A percentile compares a stretch with the other conserved stretches of the same genome.
phyloP scores from a whole-genome alignment of 768 basidiomycete genomes.

The Tricholoma saponaceum region DNA sequence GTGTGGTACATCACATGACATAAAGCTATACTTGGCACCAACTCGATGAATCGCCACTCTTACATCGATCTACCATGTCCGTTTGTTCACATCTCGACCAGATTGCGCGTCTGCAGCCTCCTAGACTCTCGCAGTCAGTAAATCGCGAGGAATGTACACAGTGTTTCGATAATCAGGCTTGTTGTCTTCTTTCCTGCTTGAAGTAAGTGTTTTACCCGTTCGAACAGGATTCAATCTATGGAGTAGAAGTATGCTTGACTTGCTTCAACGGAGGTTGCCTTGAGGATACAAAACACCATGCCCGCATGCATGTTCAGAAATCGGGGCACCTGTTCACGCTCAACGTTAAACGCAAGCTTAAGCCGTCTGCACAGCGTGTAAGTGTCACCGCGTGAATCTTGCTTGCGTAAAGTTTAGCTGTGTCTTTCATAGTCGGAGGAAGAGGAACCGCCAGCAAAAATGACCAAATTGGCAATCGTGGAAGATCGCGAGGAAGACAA shows the following conservation, averaged over 20 bases:
- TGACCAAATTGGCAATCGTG: slow-evolving; percentile 82
- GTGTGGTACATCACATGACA: neutral
- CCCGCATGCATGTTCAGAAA: slow-evolving; percentile 66
- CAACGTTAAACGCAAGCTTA: slow-evolving; percentile 73
- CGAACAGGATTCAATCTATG: slow-evolving; percentile 61
- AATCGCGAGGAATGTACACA: slow-evolving; percentile 95
- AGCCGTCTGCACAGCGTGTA: slow-evolving; percentile 61
- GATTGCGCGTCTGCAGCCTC: slow-evolving; percentile 47
- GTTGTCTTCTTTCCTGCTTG: slow-evolving; percentile 6
- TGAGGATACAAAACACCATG: slow-evolving; percentile 60
- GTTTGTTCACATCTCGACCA: slow-evolving; percentile 52
- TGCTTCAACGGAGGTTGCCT: slow-evolving; percentile 97
- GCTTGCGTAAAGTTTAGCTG: neutral
- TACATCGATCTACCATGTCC: slow-evolving; percentile 22
- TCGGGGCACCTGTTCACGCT: slow-evolving; percentile 73
- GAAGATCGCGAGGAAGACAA: slow-evolving; percentile 89
- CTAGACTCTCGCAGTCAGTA: slow-evolving; percentile 66
- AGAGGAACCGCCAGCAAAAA: slow-evolving; percentile 83
- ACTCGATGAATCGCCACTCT: neutral
- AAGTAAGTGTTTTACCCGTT: neutral
- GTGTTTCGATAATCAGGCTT: slow-evolving; percentile 92
- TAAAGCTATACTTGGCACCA: neutral
- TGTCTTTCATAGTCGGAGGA: slow-evolving; percentile 52
- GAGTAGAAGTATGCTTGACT: slow-evolving; percentile 83
- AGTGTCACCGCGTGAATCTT: slow-evolving; percentile 26